Evolutionary conservation across 345 rosid species (phyloP).

Genomic region (Linum trigynum): DNA sequence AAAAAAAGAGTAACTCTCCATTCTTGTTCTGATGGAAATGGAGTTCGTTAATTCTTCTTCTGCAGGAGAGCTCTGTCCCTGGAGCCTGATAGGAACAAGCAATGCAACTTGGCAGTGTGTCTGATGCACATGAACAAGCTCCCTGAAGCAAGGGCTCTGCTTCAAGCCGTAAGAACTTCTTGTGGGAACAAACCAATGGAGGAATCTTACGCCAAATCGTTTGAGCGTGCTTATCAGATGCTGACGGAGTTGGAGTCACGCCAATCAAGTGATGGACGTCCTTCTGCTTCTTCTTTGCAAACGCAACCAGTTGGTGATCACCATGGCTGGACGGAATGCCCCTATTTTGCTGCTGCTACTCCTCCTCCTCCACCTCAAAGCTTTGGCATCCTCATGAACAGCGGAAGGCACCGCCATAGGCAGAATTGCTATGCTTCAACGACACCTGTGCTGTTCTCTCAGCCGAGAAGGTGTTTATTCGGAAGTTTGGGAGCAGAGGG

Average conservation of each 20-base stretch:
- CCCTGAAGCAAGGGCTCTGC: slow-evolving; percentile 54
- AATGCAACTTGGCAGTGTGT: slow-evolving; percentile 66
- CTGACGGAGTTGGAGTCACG: slow-evolving; percentile 31
- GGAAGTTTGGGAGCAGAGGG: slow-evolving; percentile 16
- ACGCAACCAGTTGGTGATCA: slow-evolving; percentile 1
- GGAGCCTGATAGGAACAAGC: slow-evolving; percentile 64
- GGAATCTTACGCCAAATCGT: slow-evolving; percentile 51
- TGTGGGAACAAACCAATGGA: slow-evolving; percentile 35
- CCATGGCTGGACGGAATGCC: slow-evolving; percentile 17
- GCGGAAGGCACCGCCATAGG: not conserved
- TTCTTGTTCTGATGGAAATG: not conserved
- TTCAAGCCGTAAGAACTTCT: slow-evolving; percentile 39
- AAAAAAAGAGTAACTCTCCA: not conserved
- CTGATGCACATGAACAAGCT: slow-evolving; percentile 62
- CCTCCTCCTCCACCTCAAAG: no score
- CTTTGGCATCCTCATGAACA: no score
- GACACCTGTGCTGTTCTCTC: slow-evolving; percentile 21
- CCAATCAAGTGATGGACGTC: not conserved
- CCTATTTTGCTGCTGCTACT: slow-evolving; percentile 8
- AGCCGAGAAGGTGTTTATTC: slow-evolving; percentile 15
- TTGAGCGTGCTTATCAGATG: slow-evolving; percentile 50
- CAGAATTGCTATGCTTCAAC: slow-evolving; percentile 12
- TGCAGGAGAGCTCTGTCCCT: slow-evolving; percentile 54
- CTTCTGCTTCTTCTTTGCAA: slow-evolving; percentile 6
- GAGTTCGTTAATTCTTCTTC: not conserved